Conservation (phyloP, 768 basidiomycete species). For the Pholiota molesta region DNA sequence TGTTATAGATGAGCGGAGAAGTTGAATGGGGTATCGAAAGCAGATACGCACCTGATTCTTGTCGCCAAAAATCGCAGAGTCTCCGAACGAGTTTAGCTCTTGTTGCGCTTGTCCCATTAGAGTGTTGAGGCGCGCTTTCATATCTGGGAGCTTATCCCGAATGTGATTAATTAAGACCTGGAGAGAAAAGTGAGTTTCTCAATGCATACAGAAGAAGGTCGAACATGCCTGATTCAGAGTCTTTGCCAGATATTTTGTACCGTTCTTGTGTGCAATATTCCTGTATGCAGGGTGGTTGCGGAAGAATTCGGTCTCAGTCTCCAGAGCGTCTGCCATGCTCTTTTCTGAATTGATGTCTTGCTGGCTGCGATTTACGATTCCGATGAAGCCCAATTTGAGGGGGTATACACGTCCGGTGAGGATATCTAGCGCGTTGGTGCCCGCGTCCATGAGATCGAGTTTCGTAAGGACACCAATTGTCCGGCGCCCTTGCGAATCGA, state of each 20-base stretch:
- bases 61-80: conserved; percentile 89
- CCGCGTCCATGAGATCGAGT: conserved; percentile 98
- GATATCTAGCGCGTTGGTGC: conserved; percentile 96
- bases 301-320: conserved; percentile 92
- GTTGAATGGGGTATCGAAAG: neutral
- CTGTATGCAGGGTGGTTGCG: conserved; percentile 86
- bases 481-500: conserved; percentile 94
- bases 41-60: conserved; percentile 65
- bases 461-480: conserved; percentile 98
- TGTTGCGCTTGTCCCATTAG: conserved; percentile 99
- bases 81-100: conserved; percentile 95
- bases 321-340: conserved; percentile 81
- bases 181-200: neutral
- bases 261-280: conserved; percentile 96
- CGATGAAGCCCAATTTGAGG: conserved; percentile 97
- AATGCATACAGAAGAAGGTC: neutral
- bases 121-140: conserved; percentile 98
- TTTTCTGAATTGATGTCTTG: conserved; percentile 93
- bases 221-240: conserved; percentile 84
- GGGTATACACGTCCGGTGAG: conserved; percentile 97
- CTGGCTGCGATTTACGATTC: conserved; percentile 96
- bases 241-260: conserved; percentile 94
- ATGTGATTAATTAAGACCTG: conserved; percentile 97
- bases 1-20: conserved; percentile 29
- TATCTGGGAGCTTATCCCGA: conserved; percentile 97